Evolutionary conservation across 1,139 yeast species (phyloP), one percentile per base, ranked within the genome.

Genomic region (Blastobotrys persicus): DNA sequence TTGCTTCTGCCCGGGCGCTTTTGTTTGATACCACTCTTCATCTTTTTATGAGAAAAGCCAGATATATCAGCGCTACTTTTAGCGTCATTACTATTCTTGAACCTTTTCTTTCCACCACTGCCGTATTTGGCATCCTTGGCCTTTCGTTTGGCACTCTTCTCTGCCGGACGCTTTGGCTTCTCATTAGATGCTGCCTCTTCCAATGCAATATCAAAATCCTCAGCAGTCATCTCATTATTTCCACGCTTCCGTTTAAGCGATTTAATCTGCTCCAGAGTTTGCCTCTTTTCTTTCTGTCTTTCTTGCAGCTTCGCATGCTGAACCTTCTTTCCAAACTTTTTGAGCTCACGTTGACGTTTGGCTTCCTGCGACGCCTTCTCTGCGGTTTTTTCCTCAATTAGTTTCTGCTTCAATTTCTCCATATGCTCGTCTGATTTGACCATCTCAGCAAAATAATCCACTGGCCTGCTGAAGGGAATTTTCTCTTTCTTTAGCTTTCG

Each of bases 361-460:
- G 98, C 96, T 50, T 89, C 98, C 68, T 88, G 94, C 45, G 89
- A 78, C 1, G 96, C 97, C 71, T 87, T 87, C 79, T 86, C 88
- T 64, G 86, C 85, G 33, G 94, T 85, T 47, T 95, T 97, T 65
- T 88, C 96, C 55, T 81, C 79, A 42, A 89, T 76, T 61, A 92
- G 77, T 69, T 88, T 88, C 65, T 76, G 75, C 76, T 88, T 89
- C 63, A 92, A 78, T 70, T 82, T 88, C 65, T 89, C 97, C 99
- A 92, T 92, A 69, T 92, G 99, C 68, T 89, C 97, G 68, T 92
- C 99, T 53, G 91, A 85, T 74, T 92, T 92, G 55, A 89, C 88
- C 99, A 92, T 92, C 71, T 92, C 99, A 9, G 99, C 99, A 72
- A 92, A 92, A 69, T 88, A 92, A 68, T 92, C 99, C 62, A 81